These are phyloP conservation scores for Leptographium wingfieldii DNA, from an alignment of 2,329 filamentous ascomycete genomes.

Conservation along the genomic window DNA sequence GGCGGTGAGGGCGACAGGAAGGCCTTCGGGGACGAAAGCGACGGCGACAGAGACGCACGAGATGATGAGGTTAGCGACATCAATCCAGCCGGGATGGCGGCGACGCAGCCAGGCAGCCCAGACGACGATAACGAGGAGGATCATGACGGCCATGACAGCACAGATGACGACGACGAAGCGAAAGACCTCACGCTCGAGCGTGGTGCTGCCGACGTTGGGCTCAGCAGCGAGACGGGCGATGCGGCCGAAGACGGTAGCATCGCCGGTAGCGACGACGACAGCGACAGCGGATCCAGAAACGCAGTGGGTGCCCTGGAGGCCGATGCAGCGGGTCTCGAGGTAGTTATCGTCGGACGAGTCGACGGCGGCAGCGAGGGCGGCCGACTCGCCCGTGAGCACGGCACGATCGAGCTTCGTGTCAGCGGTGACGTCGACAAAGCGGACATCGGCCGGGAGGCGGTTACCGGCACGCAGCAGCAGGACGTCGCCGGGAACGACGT, in stretches of 20 bases:
- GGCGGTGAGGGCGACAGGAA: constrained; percentile 57
- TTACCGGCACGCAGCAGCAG: constrained; percentile 57
- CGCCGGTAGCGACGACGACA: constrained; percentile 59
- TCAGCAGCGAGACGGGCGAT: constrained; percentile 61
- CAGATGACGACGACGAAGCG: constrained; percentile 63
- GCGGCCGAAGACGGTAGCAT: constrained; percentile 61
- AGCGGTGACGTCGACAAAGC: constrained; percentile 52
- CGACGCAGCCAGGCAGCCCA: constrained; percentile 61
- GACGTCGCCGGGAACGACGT: constrained; percentile 62
- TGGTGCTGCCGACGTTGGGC: constrained; percentile 54
- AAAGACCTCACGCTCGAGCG: constrained; percentile 59
- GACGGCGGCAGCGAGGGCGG: constrained; percentile 49
- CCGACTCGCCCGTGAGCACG: constrained; percentile 59
- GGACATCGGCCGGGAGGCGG: constrained; percentile 61
- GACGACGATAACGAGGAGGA: constrained; percentile 50
- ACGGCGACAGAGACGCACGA: constrained; percentile 60
- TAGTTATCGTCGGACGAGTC: constrained; percentile 61
- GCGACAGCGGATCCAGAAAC: constrained; percentile 54
- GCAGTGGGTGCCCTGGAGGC: constrained; percentile 69
- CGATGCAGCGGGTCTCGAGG: constrained; percentile 64
- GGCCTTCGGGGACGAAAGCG: constrained; percentile 63
- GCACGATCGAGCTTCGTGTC: constrained; percentile 63
- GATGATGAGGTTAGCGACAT: constrained; percentile 59
- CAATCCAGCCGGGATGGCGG: constrained; percentile 57
- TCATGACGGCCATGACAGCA: constrained; percentile 52